These are phyloP conservation scores for Aspergillus pseudotamarii DNA, from an alignment of 2,329 filamentous ascomycete genomes.

Conservation along the genomic window DNA sequence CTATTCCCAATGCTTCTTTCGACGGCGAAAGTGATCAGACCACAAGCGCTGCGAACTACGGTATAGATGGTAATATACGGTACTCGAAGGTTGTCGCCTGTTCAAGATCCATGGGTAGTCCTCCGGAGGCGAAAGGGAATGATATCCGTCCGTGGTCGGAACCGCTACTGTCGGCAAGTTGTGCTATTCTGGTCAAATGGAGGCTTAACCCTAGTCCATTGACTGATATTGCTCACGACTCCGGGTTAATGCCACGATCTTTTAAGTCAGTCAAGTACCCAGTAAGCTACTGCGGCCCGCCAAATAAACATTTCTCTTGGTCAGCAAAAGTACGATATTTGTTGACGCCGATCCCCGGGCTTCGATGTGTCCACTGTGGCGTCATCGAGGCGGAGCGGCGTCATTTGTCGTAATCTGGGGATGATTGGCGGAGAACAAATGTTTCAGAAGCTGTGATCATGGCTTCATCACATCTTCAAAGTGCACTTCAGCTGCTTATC, in stretches of 20 bases:
- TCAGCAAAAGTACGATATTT: background rate
- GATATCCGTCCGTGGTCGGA: background rate
- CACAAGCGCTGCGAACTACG: background rate
- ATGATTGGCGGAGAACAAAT: background rate
- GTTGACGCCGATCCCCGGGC: background rate
- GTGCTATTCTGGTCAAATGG: background rate
- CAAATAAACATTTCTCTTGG: background rate
- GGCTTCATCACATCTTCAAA: background rate
- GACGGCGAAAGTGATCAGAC: background rate
- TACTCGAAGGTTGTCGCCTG: background rate
- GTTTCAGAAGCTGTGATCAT: background rate
- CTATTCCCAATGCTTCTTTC: background rate
- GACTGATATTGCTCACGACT: background rate
- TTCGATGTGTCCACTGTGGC: background rate
- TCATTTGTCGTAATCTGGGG: background rate
- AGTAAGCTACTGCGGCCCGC: background rate
- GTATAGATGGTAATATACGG: background rate
- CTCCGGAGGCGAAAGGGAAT: background rate
- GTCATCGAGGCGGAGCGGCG: background rate
- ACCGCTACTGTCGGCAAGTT: background rate
- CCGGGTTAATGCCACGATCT: background rate
- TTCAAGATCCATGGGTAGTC: background rate
- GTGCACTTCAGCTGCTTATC: background rate
- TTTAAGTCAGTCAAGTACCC: background rate
- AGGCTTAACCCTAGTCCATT: background rate